Conservation (phyloP, 176 grass and related monocot species). For the Musa itinerans region DNA sequence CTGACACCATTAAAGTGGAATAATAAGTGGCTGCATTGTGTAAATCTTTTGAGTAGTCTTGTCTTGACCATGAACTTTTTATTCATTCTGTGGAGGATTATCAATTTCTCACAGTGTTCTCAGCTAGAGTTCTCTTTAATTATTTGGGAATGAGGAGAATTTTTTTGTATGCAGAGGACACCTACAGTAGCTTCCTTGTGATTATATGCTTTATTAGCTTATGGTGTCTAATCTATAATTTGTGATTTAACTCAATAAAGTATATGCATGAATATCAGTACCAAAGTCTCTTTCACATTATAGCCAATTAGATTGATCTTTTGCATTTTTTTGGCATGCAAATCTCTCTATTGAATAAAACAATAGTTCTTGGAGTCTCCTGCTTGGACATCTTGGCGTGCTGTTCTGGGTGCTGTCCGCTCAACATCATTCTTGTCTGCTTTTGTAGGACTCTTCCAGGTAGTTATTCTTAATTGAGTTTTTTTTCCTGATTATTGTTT, state of each 20-base stretch:
- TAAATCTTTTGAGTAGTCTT: too few species aligned
- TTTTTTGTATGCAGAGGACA: too few species aligned
- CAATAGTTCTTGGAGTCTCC: conserved; percentile 89
- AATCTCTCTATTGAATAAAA: conserved; percentile 28
- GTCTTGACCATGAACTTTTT: too few species aligned
- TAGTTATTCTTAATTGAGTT: conserved; percentile 16
- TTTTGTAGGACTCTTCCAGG: conserved; percentile 92
- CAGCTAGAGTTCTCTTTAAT: too few species aligned
- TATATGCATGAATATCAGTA: not conserved
- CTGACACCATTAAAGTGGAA: too few species aligned
- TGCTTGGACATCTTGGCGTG: conserved; percentile 69
- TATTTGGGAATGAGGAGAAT: too few species aligned
- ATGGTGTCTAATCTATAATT: not conserved
- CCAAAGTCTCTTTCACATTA: too few species aligned
- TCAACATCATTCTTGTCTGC: conserved; percentile 91
- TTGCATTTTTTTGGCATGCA: not conserved
- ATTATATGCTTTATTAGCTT: too few species aligned
- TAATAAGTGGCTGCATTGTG: too few species aligned
- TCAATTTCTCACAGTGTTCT: too few species aligned
- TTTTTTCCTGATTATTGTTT: conserved; percentile 18
- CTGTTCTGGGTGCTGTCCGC: conserved; percentile 79
- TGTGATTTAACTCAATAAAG: not conserved
- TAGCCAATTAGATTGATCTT: not conserved
- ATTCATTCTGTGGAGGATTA: too few species aligned
- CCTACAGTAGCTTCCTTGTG: too few species aligned